phyloP scores from a whole-genome alignment of 495 filamentous ascomycete genomes.

The Parathielavia appendiculata region DNA sequence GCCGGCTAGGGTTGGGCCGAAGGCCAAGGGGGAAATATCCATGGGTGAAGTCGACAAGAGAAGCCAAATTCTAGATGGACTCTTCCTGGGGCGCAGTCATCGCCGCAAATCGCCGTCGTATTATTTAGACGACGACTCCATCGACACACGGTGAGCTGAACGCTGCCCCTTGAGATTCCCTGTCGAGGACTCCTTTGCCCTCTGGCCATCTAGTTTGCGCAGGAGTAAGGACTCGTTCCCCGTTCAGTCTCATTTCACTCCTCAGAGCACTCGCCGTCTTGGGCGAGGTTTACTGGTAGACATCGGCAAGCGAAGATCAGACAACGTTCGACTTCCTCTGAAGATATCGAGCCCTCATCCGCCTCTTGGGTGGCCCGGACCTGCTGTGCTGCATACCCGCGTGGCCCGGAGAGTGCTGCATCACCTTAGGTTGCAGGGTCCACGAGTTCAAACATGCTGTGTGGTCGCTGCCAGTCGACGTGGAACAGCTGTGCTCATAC shows the following conservation, averaged over 20 bases:
- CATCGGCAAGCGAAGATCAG: not conserved
- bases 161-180: not conserved
- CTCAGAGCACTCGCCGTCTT: too few species aligned
- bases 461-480: not conserved
- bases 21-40: not conserved
- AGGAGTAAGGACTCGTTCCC: too few species aligned
- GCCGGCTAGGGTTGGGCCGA: constrained; percentile 1
- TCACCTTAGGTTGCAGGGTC: too few species aligned
- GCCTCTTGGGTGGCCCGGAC: not conserved
- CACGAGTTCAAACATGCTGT: not conserved
- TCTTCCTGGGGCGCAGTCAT: not conserved
- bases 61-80: not conserved
- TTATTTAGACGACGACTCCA: not conserved
- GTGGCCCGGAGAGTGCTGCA: not conserved
- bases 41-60: not conserved
- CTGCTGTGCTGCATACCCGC: not conserved
- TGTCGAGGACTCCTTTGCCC: not conserved
- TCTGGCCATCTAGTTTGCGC: too few species aligned
- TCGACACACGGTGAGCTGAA: not conserved
- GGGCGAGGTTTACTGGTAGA: too few species aligned
- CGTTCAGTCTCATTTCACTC: too few species aligned
- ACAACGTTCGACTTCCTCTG: not conserved
- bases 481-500: not conserved
- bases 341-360: not conserved
- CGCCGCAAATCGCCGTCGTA: not conserved